Conservation (phyloP, 2,329 filamentous ascomycete species). For the Trichophyton schoenleinii region DNA sequence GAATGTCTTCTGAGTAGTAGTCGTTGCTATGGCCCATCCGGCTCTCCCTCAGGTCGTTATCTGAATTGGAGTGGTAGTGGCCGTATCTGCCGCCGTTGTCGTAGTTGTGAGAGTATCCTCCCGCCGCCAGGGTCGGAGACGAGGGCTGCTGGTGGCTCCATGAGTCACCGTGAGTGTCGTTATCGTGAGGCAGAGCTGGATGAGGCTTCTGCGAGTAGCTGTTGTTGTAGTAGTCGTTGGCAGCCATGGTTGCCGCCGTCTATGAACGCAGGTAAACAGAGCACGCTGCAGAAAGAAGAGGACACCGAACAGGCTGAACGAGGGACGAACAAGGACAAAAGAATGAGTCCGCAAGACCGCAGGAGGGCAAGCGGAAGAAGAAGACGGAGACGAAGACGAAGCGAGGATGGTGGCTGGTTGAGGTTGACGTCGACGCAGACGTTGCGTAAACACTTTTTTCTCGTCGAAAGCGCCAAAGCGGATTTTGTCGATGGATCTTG, state of each 20-base stretch:
- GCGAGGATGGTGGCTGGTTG: not conserved
- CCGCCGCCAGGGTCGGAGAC: not conserved
- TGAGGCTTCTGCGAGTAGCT: constrained; percentile 5
- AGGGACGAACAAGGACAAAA: not conserved
- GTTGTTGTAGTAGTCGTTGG: constrained; percentile 24
- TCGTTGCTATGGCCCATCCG: constrained; percentile 23
- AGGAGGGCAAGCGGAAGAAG: too few species aligned
- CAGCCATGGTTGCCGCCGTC: constrained; percentile 26
- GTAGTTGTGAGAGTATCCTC: constrained; percentile 17
- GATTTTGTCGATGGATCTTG: not conserved
- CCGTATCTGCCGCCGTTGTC: constrained; percentile 29
- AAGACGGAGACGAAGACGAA: too few species aligned
- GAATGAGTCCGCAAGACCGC: not conserved
- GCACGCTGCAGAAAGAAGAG: not conserved
- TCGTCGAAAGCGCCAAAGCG: not conserved
- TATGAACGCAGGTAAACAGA: not conserved
- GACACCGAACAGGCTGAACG: not conserved
- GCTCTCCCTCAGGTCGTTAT: constrained; percentile 17
- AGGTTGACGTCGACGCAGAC: not conserved
- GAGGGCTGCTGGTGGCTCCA: not conserved
- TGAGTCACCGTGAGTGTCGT: not conserved
- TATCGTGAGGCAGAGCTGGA: not conserved
- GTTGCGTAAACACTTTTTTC: not conserved
- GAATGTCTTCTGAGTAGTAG: constrained; percentile 32
- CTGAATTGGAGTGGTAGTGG: constrained; percentile 25